These are phyloP conservation scores for Primulina tabacum DNA, from an alignment of 257 asterid species.

Conservation along the genomic window DNA sequence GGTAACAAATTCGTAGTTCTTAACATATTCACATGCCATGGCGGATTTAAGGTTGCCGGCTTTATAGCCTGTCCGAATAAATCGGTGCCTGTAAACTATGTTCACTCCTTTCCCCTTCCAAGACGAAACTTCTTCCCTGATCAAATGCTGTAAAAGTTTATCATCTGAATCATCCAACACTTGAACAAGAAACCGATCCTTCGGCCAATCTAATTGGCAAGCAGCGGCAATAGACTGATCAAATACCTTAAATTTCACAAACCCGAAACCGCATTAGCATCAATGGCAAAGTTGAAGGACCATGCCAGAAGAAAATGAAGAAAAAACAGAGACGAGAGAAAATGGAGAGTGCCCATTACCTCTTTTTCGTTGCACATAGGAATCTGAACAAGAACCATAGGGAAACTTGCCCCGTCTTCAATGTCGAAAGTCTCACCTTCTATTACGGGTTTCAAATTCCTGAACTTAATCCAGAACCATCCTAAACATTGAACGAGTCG, in stretches of 20 bases:
- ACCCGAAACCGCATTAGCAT: neutral
- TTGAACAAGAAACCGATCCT: slow-evolving; percentile 74
- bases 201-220: slow-evolving; percentile 92
- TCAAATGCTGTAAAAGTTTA: slow-evolving; percentile 64
- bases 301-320: neutral
- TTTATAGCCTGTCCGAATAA: slow-evolving; percentile 81
- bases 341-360: slow-evolving; percentile 35
- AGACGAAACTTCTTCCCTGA: slow-evolving; percentile 55
- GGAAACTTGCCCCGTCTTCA: slow-evolving; percentile 59
- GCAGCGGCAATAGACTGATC: slow-evolving; percentile 84
- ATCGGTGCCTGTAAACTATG: slow-evolving; percentile 77
- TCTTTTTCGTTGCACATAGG: slow-evolving; percentile 97
- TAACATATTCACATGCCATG: slow-evolving; percentile 84
- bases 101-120: slow-evolving; percentile 90
- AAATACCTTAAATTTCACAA: slow-evolving; percentile 49
- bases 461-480: slow-evolving; percentile 73
- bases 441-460: slow-evolving; percentile 52
- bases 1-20: slow-evolving; percentile 78
- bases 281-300: neutral
- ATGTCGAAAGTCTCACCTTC: slow-evolving; percentile 43
- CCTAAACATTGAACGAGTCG: slow-evolving; percentile 66
- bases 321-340: neutral
- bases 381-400: slow-evolving; percentile 92
- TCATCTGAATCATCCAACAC: slow-evolving; percentile 92
- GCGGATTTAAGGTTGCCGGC: slow-evolving; percentile 98